phyloP scores from a whole-genome alignment of 1,284 basidiomycete genomes.

The Somion occarium region DNA sequence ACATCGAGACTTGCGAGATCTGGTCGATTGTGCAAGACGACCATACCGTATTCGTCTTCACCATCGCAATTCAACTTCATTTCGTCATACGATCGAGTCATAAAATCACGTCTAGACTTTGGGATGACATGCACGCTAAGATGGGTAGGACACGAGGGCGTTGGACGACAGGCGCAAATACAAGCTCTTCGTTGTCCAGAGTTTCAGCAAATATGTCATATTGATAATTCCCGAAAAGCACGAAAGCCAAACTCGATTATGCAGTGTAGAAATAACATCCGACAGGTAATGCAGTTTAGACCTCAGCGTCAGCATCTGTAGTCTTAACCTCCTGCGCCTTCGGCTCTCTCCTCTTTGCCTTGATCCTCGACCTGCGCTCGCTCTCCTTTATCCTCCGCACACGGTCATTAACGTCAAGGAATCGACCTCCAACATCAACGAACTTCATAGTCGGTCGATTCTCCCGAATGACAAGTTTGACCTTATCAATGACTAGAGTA shows the following conservation, averaged over 20 bases:
- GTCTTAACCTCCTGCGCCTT: neutral
- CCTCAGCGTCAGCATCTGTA: no score
- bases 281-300: no score
- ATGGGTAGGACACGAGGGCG: neutral
- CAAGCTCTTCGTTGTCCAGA: neutral
- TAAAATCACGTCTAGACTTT: no score
- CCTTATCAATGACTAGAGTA: constrained; percentile 13
- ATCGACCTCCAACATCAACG: constrained; percentile 65
- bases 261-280: neutral
- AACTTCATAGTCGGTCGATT: constrained; percentile 56
- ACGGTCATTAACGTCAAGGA: constrained; percentile 51
- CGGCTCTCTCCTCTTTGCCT: constrained; percentile 5
- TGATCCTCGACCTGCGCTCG: constrained; percentile 37
- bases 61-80: no score
- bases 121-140: no score
- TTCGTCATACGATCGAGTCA: no score
- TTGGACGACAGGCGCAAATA: neutral
- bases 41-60: no score
- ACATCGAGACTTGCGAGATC: no score
- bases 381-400: constrained; percentile 43
- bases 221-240: no score
- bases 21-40: no score
- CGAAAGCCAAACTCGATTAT: no score
- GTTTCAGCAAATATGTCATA: no score
- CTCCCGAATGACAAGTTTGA: constrained; percentile 19